Evolutionary conservation across 352 stramenopile genomes (phyloP).

Genomic region (Aphanomyces invadans): DNA sequence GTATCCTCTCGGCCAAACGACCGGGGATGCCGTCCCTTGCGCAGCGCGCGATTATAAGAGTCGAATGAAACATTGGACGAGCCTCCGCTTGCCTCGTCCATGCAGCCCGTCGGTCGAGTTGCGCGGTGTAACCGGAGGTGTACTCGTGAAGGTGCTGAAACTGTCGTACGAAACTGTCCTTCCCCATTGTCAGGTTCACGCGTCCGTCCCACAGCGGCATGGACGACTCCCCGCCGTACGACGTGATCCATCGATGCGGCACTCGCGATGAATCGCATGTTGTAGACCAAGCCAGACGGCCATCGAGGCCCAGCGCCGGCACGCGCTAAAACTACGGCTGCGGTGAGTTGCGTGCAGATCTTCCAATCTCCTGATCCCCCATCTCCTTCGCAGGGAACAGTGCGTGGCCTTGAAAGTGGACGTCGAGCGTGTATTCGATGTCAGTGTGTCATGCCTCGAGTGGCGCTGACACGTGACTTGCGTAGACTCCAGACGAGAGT

Average conservation of each 20-base stretch:
- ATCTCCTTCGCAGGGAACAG: background rate
- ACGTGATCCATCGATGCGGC: no score
- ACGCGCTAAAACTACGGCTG: slow-evolving; percentile 3
- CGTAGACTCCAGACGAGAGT: background rate
- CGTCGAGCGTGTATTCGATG: slow-evolving; percentile 1
- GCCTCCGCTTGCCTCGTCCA: background rate
- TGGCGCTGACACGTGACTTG: background rate
- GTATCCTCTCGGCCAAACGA: slow-evolving; percentile 16
- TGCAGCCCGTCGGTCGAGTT: no score
- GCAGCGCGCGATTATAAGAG: slow-evolving; percentile 11
- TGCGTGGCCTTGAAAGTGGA: background rate
- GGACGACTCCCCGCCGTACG: background rate
- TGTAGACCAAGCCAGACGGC: slow-evolving; percentile 1
- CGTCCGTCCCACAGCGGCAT: no score
- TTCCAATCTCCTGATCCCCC: no score
- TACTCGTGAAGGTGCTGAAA: background rate
- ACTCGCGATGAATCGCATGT: no score
- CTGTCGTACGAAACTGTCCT: background rate
- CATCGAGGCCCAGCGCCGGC: background rate
- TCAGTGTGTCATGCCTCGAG: background rate
- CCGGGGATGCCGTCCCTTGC: background rate
- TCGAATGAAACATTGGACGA: background rate
- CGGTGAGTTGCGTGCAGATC: no score
- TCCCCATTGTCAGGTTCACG: background rate
- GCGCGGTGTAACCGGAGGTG: no score